Base-by-base conservation (phyloP, 371 early-diverging fungal species). In the Mucor lusitanicus region DNA sequence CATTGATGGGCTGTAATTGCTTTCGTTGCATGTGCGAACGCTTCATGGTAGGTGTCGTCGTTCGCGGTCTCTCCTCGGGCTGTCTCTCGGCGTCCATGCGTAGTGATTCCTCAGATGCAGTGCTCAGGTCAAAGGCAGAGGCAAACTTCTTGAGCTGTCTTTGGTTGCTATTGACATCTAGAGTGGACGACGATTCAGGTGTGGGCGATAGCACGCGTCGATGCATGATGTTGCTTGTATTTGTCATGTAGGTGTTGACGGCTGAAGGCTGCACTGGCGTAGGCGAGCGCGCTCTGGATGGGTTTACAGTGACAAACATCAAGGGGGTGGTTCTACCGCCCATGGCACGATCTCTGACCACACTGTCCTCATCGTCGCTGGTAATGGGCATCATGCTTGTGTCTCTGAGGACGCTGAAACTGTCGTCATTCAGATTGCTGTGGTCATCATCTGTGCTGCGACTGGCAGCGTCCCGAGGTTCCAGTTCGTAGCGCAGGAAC, bases 91-190 rank as follows among this genome's bases (percentile, higher is more conserved):
- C 6, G 8, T 63, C 54, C 3, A 37, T 8, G n/a, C 28, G 58
- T 33, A 15, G 44, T 25, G 57, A 27, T 15, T 66, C 72, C 32
- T 46, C 58, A 2, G 75, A 67, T 9, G 39, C 25, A 4, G 56
- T 64, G 42, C 73, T 72, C 15, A 75, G 65, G 40, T 75, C 76
- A 42, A 70, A 53, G 30, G 76, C 72, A 19, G 76, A 75, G 6
- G 76, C 76, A 63, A 67, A 72, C 6, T 69, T 69, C 39, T 67
- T 63, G 3, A 67, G 55, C 7, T 40, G 42, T 37, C 40, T 27
- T 19, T 27, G 53, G 8, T 33, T 64, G 39, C 62, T 74, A 27
- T 54, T 63, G 32, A 70, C 64, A 46, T 63, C 54, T 17, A n/a
- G 17, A 5, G 44, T n/a, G 3, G 28, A 32, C 27, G 11, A 46